A percentile compares a stretch with the other conserved stretches of the same genome.
Conservation (phyloP, 352 stramenopile species). For the Globisporangium perplexum region DNA sequence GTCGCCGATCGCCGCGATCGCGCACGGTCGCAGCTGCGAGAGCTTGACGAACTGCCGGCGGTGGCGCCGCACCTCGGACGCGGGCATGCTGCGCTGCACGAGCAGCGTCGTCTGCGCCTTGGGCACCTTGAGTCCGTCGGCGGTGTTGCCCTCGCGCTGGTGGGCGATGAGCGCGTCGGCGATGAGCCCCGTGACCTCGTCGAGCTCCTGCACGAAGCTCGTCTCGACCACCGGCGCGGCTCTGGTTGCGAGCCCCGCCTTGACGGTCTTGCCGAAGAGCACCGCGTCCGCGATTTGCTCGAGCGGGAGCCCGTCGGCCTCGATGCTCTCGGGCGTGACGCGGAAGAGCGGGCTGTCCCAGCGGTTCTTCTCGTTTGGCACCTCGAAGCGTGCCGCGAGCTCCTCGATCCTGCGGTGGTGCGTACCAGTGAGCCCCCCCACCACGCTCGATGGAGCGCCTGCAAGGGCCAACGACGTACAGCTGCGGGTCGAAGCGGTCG, state of each 20-base stretch:
- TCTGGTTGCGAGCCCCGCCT: slow-evolving; percentile 64
- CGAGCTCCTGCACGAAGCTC: slow-evolving; percentile 70
- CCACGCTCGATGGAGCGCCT: not conserved
- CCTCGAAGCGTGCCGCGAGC: slow-evolving; percentile 86
- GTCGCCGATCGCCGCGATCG: slow-evolving; percentile 45
- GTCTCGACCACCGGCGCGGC: slow-evolving; percentile 47
- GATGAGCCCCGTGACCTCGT: slow-evolving; percentile 46
- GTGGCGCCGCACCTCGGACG: slow-evolving; percentile 57
- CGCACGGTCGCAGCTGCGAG: slow-evolving; percentile 50
- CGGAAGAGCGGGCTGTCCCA: slow-evolving; percentile 91
- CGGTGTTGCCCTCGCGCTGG: slow-evolving; percentile 59
- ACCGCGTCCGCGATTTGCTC: slow-evolving; percentile 51
- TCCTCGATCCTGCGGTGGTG: slow-evolving; percentile 57
- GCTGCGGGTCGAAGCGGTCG: slow-evolving; percentile 33
- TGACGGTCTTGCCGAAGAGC: slow-evolving; percentile 55
- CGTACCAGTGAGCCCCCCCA: not conserved
- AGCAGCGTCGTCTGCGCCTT: slow-evolving; percentile 23
- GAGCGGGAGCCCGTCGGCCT: slow-evolving; percentile 30
- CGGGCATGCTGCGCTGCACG: slow-evolving; percentile 45
- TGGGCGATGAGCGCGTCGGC: slow-evolving; percentile 53
- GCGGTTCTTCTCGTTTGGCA: slow-evolving; percentile 89
- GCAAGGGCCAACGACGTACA: slow-evolving; percentile 23
- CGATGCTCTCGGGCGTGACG: slow-evolving; percentile 43
- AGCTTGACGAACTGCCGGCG: slow-evolving; percentile 83
- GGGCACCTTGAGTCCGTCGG: slow-evolving; percentile 37